Conservation (phyloP, 805 yeast genomes). For the Starmerella potacharoeniae region DNA sequence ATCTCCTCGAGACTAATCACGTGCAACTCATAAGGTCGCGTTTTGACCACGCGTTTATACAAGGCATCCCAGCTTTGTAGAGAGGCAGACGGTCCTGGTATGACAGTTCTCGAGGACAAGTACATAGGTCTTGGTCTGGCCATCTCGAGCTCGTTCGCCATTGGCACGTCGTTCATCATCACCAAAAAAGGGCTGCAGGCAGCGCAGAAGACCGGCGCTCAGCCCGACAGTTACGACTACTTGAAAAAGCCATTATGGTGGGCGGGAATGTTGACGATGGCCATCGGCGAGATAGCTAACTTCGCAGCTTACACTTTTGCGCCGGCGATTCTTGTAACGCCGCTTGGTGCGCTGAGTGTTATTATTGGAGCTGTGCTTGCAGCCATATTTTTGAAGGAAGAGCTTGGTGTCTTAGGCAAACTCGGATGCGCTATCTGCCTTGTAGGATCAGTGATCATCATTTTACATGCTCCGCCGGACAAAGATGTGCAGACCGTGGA, state of each 20-base stretch:
- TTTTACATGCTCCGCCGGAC: constrained; percentile 89
- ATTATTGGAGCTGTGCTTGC: constrained; percentile 88
- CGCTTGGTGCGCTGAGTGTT: constrained; percentile 80
- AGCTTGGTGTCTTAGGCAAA: constrained; percentile 75
- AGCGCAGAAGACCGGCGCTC: constrained; percentile 50
- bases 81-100: neutral
- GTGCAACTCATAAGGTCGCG: neutral
- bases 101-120: constrained; percentile 53
- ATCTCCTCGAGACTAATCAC: no score
- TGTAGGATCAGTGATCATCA: constrained; percentile 77
- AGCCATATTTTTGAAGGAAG: constrained; percentile 71
- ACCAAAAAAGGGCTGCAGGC: constrained; percentile 77
- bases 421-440: constrained; percentile 89
- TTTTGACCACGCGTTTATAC: neutral
- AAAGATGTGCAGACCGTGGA: constrained; percentile 80
- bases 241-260: constrained; percentile 84
- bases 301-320: constrained; percentile 94
- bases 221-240: constrained; percentile 67
- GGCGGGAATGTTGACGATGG: constrained; percentile 85
- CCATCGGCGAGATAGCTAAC: constrained; percentile 80
- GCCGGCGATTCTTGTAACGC: constrained; percentile 85
- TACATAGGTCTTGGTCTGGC: constrained; percentile 84
- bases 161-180: constrained; percentile 80
- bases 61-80: neutral
- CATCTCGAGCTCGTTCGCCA: constrained; percentile 74